These are phyloP conservation scores for Petasospora fabianii DNA, from an alignment of 1,139 yeast genomes.

Conservation along the genomic window DNA sequence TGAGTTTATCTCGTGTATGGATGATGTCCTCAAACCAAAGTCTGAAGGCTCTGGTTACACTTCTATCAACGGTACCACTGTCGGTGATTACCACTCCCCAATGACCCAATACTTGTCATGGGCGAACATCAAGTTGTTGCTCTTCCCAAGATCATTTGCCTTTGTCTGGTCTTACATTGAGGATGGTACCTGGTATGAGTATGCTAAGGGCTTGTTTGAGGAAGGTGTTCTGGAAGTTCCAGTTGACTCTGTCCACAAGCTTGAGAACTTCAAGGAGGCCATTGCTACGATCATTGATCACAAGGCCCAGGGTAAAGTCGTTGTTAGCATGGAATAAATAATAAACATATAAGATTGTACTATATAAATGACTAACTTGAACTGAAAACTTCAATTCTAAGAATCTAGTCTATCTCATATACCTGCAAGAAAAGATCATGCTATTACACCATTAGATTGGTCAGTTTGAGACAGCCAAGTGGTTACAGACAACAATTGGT, in stretches of 20 bases:
- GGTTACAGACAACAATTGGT: no score
- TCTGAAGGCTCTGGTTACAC: slow-evolving; percentile 40
- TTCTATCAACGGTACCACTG: slow-evolving; percentile 50
- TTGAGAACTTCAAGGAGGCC: slow-evolving; percentile 50
- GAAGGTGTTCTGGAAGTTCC: slow-evolving; percentile 41
- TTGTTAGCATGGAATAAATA: slow-evolving; percentile 40
- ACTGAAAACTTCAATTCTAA: no score
- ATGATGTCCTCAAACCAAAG: slow-evolving; percentile 39
- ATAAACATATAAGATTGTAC: no score
- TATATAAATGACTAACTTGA: no score
- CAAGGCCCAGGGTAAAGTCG: slow-evolving; percentile 61
- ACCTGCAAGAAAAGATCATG: no score
- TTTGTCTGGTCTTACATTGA: slow-evolving; percentile 28
- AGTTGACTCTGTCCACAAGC: slow-evolving; percentile 50
- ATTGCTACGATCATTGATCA: slow-evolving; percentile 42
- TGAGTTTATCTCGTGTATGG: slow-evolving; percentile 35
- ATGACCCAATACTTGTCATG: slow-evolving; percentile 9
- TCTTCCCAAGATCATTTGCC: slow-evolving; percentile 39
- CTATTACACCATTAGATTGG: no score
- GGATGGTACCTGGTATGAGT: slow-evolving; percentile 29
- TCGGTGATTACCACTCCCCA: slow-evolving; percentile 28
- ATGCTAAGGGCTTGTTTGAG: slow-evolving; percentile 36
- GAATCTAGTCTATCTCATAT: no score
- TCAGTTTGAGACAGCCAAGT: no score
- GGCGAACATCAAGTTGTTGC: slow-evolving; percentile 57